A percentile compares a stretch with the other conserved stretches of the same genome.
Conservation (phyloP, 371 early-diverging fungal genomes). For the Mucor indicus region DNA sequence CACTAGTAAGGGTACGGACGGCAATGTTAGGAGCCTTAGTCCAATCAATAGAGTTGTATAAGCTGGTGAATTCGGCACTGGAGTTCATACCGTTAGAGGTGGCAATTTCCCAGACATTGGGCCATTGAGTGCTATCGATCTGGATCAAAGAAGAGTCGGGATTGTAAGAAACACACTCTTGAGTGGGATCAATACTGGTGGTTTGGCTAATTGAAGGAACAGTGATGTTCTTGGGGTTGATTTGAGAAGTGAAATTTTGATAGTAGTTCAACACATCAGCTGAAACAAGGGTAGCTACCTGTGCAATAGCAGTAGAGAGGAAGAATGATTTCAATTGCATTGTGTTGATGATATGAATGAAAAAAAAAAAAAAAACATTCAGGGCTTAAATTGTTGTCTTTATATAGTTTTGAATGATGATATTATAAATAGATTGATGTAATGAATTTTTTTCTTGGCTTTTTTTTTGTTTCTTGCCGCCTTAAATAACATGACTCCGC, state of each 20-base stretch:
- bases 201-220: constrained; percentile 20
- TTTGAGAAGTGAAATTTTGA: constrained; percentile 10
- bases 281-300: constrained; percentile 8
- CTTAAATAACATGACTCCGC: no score
- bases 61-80: constrained; percentile 28
- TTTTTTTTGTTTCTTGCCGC: no score
- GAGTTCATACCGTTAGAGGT: constrained; percentile 41
- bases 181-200: constrained; percentile 2
- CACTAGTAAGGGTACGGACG: constrained; percentile 20
- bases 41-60: constrained; percentile 50
- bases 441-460: no score
- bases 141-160: constrained; percentile 21
- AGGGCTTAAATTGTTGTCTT: no score
- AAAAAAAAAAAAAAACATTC: no score
- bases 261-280: constrained; percentile 16
- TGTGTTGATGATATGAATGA: constrained; percentile 13
- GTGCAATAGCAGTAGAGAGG: no score
- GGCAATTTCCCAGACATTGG: constrained; percentile 39
- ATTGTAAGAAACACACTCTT: constrained; percentile 18
- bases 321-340: constrained; percentile 22
- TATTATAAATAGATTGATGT: no score
- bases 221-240: constrained; percentile 17
- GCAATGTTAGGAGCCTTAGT: constrained; percentile 36
- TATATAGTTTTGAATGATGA: no score
- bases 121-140: constrained; percentile 36